These are phyloP conservation scores for Vickermania ingenoplastis DNA, from an alignment of 208 protist species.

Conservation along the genomic window DNA sequence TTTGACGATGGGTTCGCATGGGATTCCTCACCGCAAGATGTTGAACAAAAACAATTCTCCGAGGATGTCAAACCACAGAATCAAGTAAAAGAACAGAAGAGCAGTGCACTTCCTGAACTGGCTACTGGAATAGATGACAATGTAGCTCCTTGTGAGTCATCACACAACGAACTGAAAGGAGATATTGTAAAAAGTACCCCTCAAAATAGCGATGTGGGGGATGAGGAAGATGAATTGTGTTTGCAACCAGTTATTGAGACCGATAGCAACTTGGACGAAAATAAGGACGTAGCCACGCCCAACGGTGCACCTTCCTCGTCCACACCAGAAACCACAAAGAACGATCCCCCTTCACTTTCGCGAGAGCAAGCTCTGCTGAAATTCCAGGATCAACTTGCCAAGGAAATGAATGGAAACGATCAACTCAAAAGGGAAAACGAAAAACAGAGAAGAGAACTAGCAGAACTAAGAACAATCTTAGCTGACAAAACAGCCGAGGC, in stretches of 20 bases:
- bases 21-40: too few species aligned
- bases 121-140: too few species aligned
- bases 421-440: conserved; percentile 26
- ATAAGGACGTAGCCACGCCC: not conserved
- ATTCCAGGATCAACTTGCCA: conserved; percentile 52
- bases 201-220: not conserved
- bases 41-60: too few species aligned
- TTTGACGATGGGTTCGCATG: too few species aligned
- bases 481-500: conserved; percentile 10
- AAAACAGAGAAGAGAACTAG: conserved; percentile 11
- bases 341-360: not conserved
- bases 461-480: conserved; percentile 8
- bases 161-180: too few species aligned
- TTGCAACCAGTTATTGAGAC: not conserved
- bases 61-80: not conserved
- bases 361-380: conserved; percentile 20
- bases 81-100: not conserved
- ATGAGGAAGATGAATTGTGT: not conserved
- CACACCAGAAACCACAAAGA: not conserved
- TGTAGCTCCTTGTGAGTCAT: too few species aligned
- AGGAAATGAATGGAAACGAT: conserved; percentile 42
- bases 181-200: not conserved
- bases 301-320: not conserved
- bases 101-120: not conserved
- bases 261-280: not conserved